Evolutionary conservation across 2,329 filamentous ascomycete genomes (phyloP).

Genomic region (Emydomyces testavorans): DNA sequence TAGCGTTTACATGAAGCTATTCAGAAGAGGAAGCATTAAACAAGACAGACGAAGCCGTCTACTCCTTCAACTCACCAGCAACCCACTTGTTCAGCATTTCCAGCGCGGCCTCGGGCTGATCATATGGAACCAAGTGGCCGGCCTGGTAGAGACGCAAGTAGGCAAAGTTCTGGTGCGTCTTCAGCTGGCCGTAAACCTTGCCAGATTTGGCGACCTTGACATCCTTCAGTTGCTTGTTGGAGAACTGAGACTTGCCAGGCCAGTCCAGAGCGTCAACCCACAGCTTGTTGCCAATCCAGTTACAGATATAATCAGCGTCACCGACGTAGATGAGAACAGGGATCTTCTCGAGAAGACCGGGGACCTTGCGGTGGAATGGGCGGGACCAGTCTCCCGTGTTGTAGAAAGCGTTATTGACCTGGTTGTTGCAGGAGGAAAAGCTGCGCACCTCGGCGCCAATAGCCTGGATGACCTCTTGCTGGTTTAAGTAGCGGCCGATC

Average conservation of each 20-base stretch:
- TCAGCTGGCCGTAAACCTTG: conserved; percentile 58
- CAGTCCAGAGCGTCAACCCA: conserved; percentile 57
- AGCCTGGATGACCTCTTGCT: conserved; percentile 67
- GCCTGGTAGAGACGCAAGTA: conserved; percentile 80
- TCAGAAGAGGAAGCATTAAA: neutral
- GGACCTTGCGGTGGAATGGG: conserved; percentile 86
- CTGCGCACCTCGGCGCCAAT: conserved; percentile 77
- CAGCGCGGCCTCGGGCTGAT: conserved; percentile 79
- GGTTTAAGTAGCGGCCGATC: conserved; percentile 80
- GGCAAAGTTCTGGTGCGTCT: conserved; percentile 84
- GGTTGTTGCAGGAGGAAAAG: conserved; percentile 95
- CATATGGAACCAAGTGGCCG: conserved; percentile 96
- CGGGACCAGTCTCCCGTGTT: conserved; percentile 99
- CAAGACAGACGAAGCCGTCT: neutral
- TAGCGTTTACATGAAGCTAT: neutral
- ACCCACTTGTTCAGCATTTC: conserved; percentile 96
- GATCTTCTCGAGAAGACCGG: conserved; percentile 75
- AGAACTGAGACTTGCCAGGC: conserved; percentile 10
- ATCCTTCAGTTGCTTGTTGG: conserved; percentile 58
- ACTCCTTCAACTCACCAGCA: conserved; percentile 58
- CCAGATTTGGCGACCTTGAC: conserved; percentile 44
- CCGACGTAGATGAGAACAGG: conserved; percentile 90
- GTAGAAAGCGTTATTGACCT: conserved; percentile 97
- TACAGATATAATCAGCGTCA: conserved; percentile 81
- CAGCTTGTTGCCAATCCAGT: conserved; percentile 96